phyloP scores from a whole-genome alignment of 179 eudicot genomes.

The Silene coronaria region DNA sequence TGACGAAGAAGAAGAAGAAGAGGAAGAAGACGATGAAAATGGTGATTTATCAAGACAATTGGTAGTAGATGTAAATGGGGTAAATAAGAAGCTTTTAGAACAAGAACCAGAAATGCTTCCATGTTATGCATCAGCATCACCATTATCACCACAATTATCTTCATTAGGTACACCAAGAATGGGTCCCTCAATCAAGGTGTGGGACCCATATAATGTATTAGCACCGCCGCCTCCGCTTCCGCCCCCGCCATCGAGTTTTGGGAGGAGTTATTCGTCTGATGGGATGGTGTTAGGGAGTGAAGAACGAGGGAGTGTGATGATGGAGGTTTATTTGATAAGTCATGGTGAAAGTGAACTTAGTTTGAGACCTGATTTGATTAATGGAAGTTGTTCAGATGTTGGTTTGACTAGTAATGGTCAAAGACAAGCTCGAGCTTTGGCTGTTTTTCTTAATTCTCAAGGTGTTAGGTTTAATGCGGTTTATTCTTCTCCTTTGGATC shows the following conservation, averaged over 20 bases:
- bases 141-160: constrained; percentile 88
- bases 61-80: constrained; percentile 33
- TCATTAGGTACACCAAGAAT: constrained; percentile 80
- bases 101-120: constrained; percentile 97
- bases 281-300: constrained; percentile 34
- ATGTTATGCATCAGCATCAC: constrained; percentile 95
- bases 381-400: constrained; percentile 60
- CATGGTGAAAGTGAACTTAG: constrained; percentile 83
- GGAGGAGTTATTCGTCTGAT: constrained; percentile 41
- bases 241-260: constrained; percentile 39
- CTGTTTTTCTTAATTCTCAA: constrained; percentile 78
- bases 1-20: constrained; percentile 32
- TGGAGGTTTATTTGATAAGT: constrained; percentile 71
- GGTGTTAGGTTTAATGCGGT: constrained; percentile 76
- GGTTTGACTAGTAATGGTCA: constrained; percentile 69
- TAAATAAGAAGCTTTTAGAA: constrained; percentile 60
- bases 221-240: constrained; percentile 63
- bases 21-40: constrained; percentile 34
- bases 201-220: constrained; percentile 96
- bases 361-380: constrained; percentile 74
- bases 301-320: constrained; percentile 25
- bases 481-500: constrained; percentile 86
- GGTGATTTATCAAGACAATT: constrained; percentile 19
- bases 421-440: constrained; percentile 88
- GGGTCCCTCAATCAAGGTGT: constrained; percentile 93